Conservation (phyloP, 495 filamentous ascomycete genomes). For the Collariella sp. region DNA sequence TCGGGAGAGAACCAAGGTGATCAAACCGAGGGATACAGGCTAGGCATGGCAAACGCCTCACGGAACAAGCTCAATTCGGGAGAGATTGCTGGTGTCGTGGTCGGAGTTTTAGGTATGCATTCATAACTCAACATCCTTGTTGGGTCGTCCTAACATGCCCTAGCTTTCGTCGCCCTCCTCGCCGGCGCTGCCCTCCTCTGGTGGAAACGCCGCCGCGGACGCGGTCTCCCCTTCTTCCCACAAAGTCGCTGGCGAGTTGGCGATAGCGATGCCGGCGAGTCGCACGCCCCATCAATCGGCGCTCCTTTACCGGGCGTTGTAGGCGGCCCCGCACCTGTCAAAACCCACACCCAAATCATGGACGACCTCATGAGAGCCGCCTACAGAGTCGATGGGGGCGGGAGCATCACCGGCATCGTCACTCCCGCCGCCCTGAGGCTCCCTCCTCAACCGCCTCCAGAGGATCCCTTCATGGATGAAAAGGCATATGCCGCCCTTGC, state of each 20-base stretch:
- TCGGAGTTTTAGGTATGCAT: conserved; percentile 17
- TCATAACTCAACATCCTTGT: background rate
- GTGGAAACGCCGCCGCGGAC: conserved; percentile 12
- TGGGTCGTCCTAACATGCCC: background rate
- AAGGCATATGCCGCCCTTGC: conserved; percentile 16
- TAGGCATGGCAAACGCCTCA: background rate
- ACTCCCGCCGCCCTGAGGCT: background rate
- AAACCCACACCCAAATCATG: conserved; percentile 24
- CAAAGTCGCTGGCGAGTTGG: background rate
- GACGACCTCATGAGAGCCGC: conserved; percentile 23
- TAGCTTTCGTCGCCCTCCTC: conserved; percentile 15
- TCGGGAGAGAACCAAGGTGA: background rate
- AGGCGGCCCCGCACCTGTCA: background rate
- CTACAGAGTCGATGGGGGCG: background rate
- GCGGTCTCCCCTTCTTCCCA: conserved; percentile 12
- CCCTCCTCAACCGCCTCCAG: background rate
- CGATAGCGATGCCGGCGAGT: background rate
- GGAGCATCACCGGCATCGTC: background rate
- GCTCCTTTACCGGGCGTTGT: background rate
- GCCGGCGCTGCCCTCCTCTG: conserved; percentile 11
- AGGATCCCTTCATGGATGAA: conserved; percentile 13
- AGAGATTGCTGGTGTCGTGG: conserved; percentile 14
- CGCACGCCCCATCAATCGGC: background rate
- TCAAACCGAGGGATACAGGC: background rate
- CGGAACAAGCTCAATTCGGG: background rate